Percentiles rank a stretch among this genome's conserved stretches.
These are phyloP conservation scores for Gonium pectorale DNA, from an alignment of 139 green algal genomes.

Conservation along the genomic window DNA sequence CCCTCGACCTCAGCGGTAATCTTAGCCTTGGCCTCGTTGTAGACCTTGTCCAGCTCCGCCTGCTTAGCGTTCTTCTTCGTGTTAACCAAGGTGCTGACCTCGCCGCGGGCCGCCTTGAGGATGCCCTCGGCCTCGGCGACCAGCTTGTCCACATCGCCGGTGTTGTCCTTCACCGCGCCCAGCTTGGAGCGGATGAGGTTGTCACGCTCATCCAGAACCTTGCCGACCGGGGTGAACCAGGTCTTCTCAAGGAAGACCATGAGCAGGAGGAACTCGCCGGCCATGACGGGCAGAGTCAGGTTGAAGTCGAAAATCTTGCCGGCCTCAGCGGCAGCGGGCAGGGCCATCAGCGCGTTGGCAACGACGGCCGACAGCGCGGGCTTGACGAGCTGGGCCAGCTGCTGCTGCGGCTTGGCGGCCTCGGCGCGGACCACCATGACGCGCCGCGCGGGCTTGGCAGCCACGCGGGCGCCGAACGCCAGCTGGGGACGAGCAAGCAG, in stretches of 20 bases:
- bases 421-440: conserved; percentile 39
- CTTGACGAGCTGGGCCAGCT: conserved; percentile 45
- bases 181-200: conserved; percentile 82
- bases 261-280: conserved; percentile 86
- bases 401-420: conserved; percentile 8
- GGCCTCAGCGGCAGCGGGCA: conserved; percentile 80
- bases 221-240: conserved; percentile 92
- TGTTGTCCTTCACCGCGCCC: conserved; percentile 79
- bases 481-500: conserved; percentile 40
- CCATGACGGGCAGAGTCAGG: conserved; percentile 76
- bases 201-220: conserved; percentile 90
- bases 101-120: conserved; percentile 65
- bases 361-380: conserved; percentile 51
- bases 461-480: conserved; percentile 13
- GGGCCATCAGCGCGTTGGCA: conserved; percentile 77
- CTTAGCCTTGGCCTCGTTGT: conserved; percentile 64
- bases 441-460: conserved; percentile 4
- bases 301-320: conserved; percentile 68
- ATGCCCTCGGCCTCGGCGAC: conserved; percentile 67
- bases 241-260: conserved; percentile 96
- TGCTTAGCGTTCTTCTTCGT: conserved; percentile 71
- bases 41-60: conserved; percentile 70
- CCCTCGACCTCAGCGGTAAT: conserved; percentile 64
- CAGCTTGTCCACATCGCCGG: conserved; percentile 56
- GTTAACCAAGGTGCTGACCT: conserved; percentile 65